phyloP scores from a whole-genome alignment of 148 eudicot species.

The Suaeda aralocaspica region DNA sequence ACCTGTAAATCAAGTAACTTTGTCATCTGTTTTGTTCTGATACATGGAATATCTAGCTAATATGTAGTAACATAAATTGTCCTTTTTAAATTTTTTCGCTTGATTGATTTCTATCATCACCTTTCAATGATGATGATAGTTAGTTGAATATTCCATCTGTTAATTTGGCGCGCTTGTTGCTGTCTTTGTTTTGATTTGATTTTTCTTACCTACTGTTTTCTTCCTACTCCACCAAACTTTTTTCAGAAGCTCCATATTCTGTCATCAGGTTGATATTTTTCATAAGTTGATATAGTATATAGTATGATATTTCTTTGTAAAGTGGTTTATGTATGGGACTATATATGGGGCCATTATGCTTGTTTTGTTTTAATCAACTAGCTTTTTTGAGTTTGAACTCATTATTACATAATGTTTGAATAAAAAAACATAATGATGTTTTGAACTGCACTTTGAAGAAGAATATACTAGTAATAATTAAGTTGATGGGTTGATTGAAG shows the following conservation, averaged over 20 bases:
- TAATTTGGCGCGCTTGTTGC: slow-evolving; percentile 17
- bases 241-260: slow-evolving; percentile 13
- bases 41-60: neutral
- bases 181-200: slow-evolving; percentile 23
- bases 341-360: too few species aligned
- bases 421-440: slow-evolving; percentile 22
- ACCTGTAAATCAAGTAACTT: neutral
- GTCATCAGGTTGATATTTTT: slow-evolving; percentile 11
- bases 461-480: too few species aligned
- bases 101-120: slow-evolving; percentile 18
- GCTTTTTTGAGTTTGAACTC: slow-evolving; percentile 21
- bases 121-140: slow-evolving; percentile 24
- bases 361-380: neutral
- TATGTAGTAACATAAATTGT: neutral
- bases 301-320: slow-evolving; percentile 2
- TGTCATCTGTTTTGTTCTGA: slow-evolving; percentile 3
- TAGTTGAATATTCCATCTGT: slow-evolving; percentile 22
- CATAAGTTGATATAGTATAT: too few species aligned
- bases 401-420: slow-evolving; percentile 17
- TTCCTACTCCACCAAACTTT: slow-evolving; percentile 26
- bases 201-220: slow-evolving; percentile 21
- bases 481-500: slow-evolving; percentile 8
- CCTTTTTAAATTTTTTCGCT: neutral
- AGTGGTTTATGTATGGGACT: slow-evolving; percentile 23
- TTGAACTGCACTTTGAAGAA: neutral